phyloP scores from a whole-genome alignment of 202 grass and related monocot species.

The Cymbopogon flexuosus region DNA sequence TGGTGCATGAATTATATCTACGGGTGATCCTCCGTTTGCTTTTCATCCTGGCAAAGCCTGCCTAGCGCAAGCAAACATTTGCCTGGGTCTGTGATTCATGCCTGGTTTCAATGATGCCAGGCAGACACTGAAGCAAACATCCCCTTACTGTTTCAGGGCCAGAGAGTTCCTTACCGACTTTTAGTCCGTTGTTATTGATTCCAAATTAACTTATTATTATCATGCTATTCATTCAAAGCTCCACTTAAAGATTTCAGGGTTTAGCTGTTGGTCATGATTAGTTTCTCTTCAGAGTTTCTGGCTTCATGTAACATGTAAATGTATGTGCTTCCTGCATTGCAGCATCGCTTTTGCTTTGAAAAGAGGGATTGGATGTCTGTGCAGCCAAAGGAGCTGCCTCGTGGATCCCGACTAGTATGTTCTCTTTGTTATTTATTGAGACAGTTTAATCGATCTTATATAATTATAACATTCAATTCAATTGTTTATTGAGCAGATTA shows the following conservation, averaged over 20 bases:
- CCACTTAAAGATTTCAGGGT: not conserved
- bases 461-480: conserved; percentile 29
- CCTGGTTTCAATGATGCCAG: not conserved
- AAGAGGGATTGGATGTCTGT: conserved; percentile 92
- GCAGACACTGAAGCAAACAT: not conserved
- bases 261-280: conserved; percentile 8
- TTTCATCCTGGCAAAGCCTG: not conserved
- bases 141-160: not conserved
- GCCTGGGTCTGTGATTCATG: not conserved
- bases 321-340: conserved; percentile 25
- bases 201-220: not conserved
- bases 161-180: conserved; percentile 2
- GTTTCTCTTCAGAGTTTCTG: not conserved
- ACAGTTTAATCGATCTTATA: not conserved
- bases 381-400: conserved; percentile 54
- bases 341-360: conserved; percentile 85
- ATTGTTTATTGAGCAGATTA: conserved; percentile 55
- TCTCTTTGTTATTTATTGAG: not conserved
- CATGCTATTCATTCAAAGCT: not conserved
- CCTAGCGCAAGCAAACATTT: not conserved
- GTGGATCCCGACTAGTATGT: conserved; percentile 66
- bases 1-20: not conserved
- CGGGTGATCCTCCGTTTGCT: not conserved
- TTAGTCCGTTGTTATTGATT: not conserved
- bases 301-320: not conserved